These are phyloP conservation scores for Gremmenia infestans DNA, from an alignment of 2,329 filamentous ascomycete species.

Conservation along the genomic window DNA sequence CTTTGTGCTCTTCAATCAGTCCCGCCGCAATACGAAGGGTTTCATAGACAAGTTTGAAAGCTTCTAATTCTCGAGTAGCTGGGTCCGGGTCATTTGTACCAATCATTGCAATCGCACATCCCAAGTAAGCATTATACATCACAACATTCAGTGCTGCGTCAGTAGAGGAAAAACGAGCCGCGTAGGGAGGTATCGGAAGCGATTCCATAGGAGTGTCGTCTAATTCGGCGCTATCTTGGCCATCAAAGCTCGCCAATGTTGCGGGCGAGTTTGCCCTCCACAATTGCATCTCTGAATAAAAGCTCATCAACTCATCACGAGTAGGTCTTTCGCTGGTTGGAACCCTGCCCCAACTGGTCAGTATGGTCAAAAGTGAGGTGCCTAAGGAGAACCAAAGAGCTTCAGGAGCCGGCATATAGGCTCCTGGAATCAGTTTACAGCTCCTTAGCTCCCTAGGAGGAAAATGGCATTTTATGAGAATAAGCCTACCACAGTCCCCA, in stretches of 20 bases:
- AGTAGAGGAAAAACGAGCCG: conserved; percentile 3
- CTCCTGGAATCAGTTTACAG: too few species aligned
- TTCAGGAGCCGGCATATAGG: too few species aligned
- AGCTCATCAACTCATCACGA: conserved; percentile 14
- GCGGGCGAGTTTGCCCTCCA: conserved; percentile 18
- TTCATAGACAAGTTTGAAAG: conserved; percentile 15
- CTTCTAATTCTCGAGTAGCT: conserved; percentile 6
- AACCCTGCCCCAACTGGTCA: too few species aligned
- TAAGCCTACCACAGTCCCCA: conserved; percentile 16
- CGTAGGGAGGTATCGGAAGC: conserved; percentile 7
- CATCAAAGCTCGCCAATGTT: conserved; percentile 7
- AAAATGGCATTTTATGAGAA: too few species aligned
- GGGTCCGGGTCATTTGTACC: conserved; percentile 6
- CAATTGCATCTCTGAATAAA: conserved; percentile 13
- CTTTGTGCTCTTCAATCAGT: conserved; percentile 4
- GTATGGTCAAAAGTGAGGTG: too few species aligned
- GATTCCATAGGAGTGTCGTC: not conserved
- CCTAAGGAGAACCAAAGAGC: too few species aligned
- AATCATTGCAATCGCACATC: conserved; percentile 14
- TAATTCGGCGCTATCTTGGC: not conserved
- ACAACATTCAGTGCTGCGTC: conserved; percentile 15
- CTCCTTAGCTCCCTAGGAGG: too few species aligned
- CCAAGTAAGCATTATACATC: conserved; percentile 15
- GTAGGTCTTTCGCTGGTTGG: conserved; percentile 11
- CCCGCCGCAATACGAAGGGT: conserved; percentile 12